Evolutionary conservation across 2,329 filamentous ascomycete species (phyloP).

Genomic region (Cordyceps fumosorosea): DNA sequence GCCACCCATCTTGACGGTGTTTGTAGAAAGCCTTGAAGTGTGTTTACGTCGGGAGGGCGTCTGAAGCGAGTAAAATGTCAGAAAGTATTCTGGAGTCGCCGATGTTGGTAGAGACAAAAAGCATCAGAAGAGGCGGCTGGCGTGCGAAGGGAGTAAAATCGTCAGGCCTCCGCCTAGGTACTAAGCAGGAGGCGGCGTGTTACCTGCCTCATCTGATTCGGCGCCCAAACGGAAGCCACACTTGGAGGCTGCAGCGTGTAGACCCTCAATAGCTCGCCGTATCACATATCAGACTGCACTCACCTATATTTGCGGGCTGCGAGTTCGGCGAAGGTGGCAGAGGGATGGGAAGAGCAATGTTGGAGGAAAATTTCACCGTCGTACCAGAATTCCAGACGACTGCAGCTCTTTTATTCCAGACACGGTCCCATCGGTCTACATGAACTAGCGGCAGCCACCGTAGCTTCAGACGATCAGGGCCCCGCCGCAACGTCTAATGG

Average conservation of each 20-base stretch:
- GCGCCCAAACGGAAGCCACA: conserved; percentile 5
- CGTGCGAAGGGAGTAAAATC: background rate
- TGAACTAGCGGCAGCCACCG: conserved; percentile 3
- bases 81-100: conserved; percentile 4
- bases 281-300: background rate
- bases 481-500: background rate
- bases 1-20: conserved; percentile 39
- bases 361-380: background rate
- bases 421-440: background rate
- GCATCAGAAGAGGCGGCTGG: background rate
- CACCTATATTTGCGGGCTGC: background rate
- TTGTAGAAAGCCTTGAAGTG: background rate
- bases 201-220: conserved; percentile 1
- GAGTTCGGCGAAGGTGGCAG: background rate
- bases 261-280: background rate
- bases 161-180: background rate
- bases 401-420: background rate
- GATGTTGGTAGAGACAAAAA: conserved; percentile 6
- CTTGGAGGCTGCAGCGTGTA: background rate
- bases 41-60: conserved; percentile 16
- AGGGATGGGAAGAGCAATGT: background rate
- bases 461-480: background rate
- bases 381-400: background rate
- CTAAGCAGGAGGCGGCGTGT: conserved; percentile 6
- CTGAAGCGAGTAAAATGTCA: conserved; percentile 6